phyloP scores from a whole-genome alignment of 2,329 filamentous ascomycete genomes.

The Pseudopithomyces maydicus region DNA sequence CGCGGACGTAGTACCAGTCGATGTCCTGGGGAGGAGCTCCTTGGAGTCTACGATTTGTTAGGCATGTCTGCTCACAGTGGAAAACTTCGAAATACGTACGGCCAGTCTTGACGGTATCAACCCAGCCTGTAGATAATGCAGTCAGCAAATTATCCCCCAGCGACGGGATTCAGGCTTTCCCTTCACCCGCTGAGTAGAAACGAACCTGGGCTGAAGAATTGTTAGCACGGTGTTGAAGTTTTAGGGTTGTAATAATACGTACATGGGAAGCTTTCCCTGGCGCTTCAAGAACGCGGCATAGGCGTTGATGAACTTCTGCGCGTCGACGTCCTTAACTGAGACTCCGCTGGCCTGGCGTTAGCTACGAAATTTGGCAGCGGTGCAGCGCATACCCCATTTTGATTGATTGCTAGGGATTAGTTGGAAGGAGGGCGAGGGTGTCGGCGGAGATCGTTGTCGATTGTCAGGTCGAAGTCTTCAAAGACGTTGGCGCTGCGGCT shows the following conservation, averaged over 20 bases:
- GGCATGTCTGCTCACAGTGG: slow-evolving; percentile 3
- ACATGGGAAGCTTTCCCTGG: slow-evolving; percentile 86
- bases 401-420: slow-evolving; percentile 53
- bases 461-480: slow-evolving; percentile 12
- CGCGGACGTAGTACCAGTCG: slow-evolving; percentile 93
- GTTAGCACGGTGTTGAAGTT: slow-evolving; percentile 24
- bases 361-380: too few relatives aligned
- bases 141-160: slow-evolving; percentile 57
- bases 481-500: not conserved
- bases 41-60: slow-evolving; percentile 66
- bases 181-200: slow-evolving; percentile 46
- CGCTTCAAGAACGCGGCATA: slow-evolving; percentile 92
- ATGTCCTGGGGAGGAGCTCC: slow-evolving; percentile 96
- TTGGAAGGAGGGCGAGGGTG: slow-evolving; percentile 9
- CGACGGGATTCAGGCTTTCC: slow-evolving; percentile 60
- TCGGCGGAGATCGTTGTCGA: slow-evolving; percentile 9
- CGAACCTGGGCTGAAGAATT: slow-evolving; percentile 67
- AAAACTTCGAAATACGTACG: slow-evolving; percentile 29
- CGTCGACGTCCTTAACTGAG: slow-evolving; percentile 84
- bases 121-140: slow-evolving; percentile 77
- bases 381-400: slow-evolving; percentile 62
- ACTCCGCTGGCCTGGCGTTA: slow-evolving; percentile 60
- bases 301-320: slow-evolving; percentile 86
- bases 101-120: slow-evolving; percentile 99
- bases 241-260: slow-evolving; percentile 18